Percentiles rank a stretch among this genome's conserved stretches.
phyloP scores from a whole-genome alignment of 1,284 basidiomycete genomes.

The Boletus semigastroideus region DNA sequence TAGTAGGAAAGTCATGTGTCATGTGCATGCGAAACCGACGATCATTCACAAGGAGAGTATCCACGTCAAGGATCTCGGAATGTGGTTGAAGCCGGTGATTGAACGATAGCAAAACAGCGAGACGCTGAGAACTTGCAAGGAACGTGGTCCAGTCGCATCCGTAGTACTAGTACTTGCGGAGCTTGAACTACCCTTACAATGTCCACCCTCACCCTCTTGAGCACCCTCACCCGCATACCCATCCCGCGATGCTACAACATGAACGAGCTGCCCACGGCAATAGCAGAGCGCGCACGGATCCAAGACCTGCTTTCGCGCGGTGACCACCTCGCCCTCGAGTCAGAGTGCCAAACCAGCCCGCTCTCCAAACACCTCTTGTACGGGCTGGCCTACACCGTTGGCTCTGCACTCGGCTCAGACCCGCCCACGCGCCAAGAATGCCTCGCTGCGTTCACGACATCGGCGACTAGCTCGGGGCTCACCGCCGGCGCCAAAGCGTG shows the following conservation, averaged over 20 bases:
- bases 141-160: too few species aligned
- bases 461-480: constrained; percentile 46
- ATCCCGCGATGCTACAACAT: constrained; percentile 43
- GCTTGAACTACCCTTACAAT: neutral
- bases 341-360: constrained; percentile 21
- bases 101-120: too few species aligned
- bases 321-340: constrained; percentile 7
- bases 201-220: neutral
- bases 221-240: constrained; percentile 5
- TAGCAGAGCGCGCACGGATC: constrained; percentile 35
- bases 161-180: too few species aligned
- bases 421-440: constrained; percentile 43
- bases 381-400: constrained; percentile 54
- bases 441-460: constrained; percentile 44
- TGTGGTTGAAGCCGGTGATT: too few species aligned
- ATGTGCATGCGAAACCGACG: too few species aligned
- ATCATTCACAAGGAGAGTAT: too few species aligned
- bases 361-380: constrained; percentile 45
- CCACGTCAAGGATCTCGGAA: too few species aligned
- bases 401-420: constrained; percentile 53
- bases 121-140: too few species aligned
- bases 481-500: constrained; percentile 58
- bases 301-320: constrained; percentile 7
- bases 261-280: constrained; percentile 41
- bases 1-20: constrained; percentile 63